A percentile compares a stretch with the other conserved stretches of the same genome.
These are phyloP conservation scores for Botrytis pseudocinerea DNA, from an alignment of 2,329 filamentous ascomycete species.

Conservation along the genomic window DNA sequence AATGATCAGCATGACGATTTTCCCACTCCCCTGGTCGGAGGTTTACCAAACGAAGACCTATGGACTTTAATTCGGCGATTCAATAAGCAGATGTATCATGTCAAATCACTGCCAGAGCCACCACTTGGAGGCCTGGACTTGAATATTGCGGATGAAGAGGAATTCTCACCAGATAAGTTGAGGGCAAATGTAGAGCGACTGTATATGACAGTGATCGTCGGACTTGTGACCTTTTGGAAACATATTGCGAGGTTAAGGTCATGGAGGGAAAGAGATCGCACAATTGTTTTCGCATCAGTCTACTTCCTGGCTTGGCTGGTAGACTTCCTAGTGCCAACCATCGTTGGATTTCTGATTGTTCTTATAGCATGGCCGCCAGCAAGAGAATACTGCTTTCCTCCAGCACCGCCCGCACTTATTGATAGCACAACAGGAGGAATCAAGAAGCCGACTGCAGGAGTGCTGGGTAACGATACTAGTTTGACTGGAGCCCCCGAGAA, in stretches of 20 bases:
- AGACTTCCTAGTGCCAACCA: conserved; percentile 66
- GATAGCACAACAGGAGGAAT: conserved; percentile 69
- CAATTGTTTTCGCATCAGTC: conserved; percentile 59
- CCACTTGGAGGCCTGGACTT: conserved; percentile 71
- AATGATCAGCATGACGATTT: conserved; percentile 54
- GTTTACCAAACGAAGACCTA: conserved; percentile 62
- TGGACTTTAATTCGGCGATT: conserved; percentile 65
- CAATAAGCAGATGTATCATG: conserved; percentile 65
- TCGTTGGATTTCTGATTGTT: conserved; percentile 59
- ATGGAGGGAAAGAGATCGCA: conserved; percentile 73
- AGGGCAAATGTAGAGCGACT: conserved; percentile 75
- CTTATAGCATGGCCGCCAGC: conserved; percentile 66
- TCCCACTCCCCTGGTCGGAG: conserved; percentile 56
- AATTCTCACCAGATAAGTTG: conserved; percentile 83
- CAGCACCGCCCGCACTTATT: conserved; percentile 73
- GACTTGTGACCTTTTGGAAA: conserved; percentile 65
- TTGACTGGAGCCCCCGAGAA: conserved; percentile 81
- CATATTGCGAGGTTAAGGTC: conserved; percentile 76
- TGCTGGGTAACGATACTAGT: conserved; percentile 73
- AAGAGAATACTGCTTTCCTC: conserved; percentile 68
- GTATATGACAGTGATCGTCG: conserved; percentile 76
- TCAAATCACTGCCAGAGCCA: conserved; percentile 62
- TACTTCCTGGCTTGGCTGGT: conserved; percentile 68
- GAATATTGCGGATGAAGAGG: conserved; percentile 78
- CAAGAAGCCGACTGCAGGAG: conserved; percentile 74